Evolutionary conservation across 2,329 filamentous ascomycete genomes (phyloP), one percentile per base, ranked within the genome.

Genomic region (Penicillium occitanis): DNA sequence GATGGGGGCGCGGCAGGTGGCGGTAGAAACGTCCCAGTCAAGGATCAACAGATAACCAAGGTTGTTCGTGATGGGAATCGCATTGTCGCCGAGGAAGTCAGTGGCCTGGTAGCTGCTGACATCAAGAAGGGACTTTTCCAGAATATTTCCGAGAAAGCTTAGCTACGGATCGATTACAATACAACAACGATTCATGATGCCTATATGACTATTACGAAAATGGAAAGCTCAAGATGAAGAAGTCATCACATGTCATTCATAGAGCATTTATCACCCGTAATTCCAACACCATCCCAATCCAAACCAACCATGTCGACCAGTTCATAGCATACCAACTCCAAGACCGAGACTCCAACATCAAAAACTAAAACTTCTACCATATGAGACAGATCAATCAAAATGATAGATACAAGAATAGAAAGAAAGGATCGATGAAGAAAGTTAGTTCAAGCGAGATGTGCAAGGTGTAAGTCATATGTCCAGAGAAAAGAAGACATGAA

Each of bases 11-110:
- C 33, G 1, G 8, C 40, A 42, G 46, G 61, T 42, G 28, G 48
- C 22, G 53, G 50, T 14, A 61, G 46, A 53, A 60, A 58, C 30
- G 30, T 51, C 14, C 55, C 66, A 17, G 62, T 19, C 28, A 81
- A 80, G 61, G 82, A 85, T 66, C 77, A 76, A 55, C 78, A 83
- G 61, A 69, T 85, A 50, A 82, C 84, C 44, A 85, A 86, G 72
- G 79, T 86, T 40, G 83, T 86, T 7, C 81, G 80, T 46, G 85
- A 85, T 68, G 84, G 85, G 62, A 84, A 85, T 68, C 84, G 85
- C 70, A 86, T 88, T 72, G 81, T 84, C 5, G 81, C 81, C 0
- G 86, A 87, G 70, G 86, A 87, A 67, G 72, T 81, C 5, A 79
- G 78, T 51, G 80, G 80, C 6, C 73, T 82, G 13, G 69, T 81